Conservation (phyloP, 176 grass and related monocot species). For the Alopecurus myosuroides region DNA sequence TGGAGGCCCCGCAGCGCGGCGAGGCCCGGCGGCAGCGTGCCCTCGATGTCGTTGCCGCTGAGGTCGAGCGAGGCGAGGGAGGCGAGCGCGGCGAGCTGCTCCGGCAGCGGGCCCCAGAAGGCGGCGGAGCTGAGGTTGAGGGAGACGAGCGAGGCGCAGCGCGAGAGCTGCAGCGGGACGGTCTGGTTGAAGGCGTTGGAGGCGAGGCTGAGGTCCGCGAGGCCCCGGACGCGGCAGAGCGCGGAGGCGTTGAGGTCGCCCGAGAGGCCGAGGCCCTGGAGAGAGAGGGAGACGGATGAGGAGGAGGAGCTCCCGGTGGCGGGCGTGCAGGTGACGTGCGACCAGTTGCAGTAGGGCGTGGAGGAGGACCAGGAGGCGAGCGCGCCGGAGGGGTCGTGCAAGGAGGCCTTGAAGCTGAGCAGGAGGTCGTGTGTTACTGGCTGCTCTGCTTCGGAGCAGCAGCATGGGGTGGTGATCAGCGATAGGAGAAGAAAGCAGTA, state of each 20-base stretch:
- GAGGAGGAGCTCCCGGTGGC: background rate
- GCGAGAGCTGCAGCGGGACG: constrained; percentile 54
- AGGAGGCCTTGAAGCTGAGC: constrained; percentile 54
- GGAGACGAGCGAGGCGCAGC: constrained; percentile 42
- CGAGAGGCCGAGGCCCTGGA: constrained; percentile 55
- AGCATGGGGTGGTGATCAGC: background rate
- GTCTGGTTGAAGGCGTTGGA: constrained; percentile 67
- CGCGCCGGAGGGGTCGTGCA: constrained; percentile 42
- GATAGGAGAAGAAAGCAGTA: constrained; percentile 23
- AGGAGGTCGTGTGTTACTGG: constrained; percentile 34
- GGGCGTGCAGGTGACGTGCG: constrained; percentile 44
- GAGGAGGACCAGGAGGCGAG: constrained; percentile 52
- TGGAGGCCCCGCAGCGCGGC: constrained; percentile 37
- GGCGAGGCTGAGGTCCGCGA: constrained; percentile 50
- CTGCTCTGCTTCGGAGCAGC: background rate
- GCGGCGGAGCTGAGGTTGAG: constrained; percentile 58
- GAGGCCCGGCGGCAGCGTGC: constrained; percentile 34
- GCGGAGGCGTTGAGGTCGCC: constrained; percentile 43
- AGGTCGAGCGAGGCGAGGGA: constrained; percentile 55
- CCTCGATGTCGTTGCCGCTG: constrained; percentile 66
- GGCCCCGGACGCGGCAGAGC: constrained; percentile 49
- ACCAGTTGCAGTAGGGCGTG: constrained; percentile 61
- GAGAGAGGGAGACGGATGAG: constrained; percentile 25
- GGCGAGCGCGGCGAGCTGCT: constrained; percentile 49
- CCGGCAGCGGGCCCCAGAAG: constrained; percentile 68